These are phyloP conservation scores for Schizophyllum amplum DNA, from an alignment of 1,284 basidiomycete genomes.

Conservation along the genomic window DNA sequence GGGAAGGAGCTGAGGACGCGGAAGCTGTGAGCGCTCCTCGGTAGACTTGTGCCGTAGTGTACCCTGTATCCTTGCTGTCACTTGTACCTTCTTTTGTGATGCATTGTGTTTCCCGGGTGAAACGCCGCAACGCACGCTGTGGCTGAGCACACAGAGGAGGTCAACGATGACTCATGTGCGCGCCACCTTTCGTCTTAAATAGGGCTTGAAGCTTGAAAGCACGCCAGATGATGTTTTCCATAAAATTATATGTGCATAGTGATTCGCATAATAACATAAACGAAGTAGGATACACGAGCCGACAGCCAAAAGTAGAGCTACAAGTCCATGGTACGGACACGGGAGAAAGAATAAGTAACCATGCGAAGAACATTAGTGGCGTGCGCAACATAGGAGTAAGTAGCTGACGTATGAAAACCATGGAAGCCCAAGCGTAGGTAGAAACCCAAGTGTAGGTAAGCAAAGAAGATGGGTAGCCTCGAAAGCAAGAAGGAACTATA, in stretches of 20 bases:
- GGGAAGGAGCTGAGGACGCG: slow-evolving; percentile 37
- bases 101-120: too few species aligned
- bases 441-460: background rate
- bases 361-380: background rate
- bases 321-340: background rate
- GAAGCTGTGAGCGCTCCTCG: slow-evolving; percentile 30
- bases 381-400: background rate
- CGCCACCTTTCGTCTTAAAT: too few species aligned
- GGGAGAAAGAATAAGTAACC: background rate
- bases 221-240: too few species aligned
- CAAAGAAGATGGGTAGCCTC: background rate
- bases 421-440: background rate
- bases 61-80: too few species aligned
- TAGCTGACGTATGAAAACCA: background rate
- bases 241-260: background rate
- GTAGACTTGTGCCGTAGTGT: background rate
- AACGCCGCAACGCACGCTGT: too few species aligned
- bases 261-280: background rate
- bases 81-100: too few species aligned
- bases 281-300: background rate
- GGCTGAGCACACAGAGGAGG: too few species aligned
- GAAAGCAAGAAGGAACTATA: background rate
- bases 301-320: background rate
- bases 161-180: too few species aligned
- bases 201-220: too few species aligned